Evolutionary conservation across 169 alveolate species (phyloP).

Genomic region (Babesia gibsoni): DNA sequence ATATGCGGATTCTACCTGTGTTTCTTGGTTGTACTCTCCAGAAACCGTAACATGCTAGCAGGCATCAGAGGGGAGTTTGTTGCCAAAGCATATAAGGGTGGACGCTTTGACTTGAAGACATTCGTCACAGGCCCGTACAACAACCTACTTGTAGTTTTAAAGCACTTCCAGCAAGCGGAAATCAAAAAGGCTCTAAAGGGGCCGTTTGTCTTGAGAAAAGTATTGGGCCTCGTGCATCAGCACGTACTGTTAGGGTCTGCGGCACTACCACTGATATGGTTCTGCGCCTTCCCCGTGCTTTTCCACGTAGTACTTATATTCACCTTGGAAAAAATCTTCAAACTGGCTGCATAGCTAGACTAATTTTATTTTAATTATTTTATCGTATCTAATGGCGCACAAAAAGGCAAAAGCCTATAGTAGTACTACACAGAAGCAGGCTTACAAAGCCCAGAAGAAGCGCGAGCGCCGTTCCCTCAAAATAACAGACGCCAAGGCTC

Average conservation of each 20-base stretch:
- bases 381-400: not conserved
- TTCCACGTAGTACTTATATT: slow-evolving; percentile 16
- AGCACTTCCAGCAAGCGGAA: not conserved
- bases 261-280: slow-evolving; percentile 26
- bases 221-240: slow-evolving; percentile 37
- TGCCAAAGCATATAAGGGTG: not conserved
- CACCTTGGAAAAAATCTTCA: slow-evolving; percentile 1
- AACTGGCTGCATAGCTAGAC: not conserved
- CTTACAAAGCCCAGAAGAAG: slow-evolving; percentile 43
- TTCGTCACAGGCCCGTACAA: not conserved
- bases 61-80: not conserved
- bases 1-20: not conserved
- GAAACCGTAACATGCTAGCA: not conserved
- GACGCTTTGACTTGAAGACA: not conserved
- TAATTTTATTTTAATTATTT: not conserved
- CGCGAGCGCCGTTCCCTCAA: slow-evolving; percentile 54
- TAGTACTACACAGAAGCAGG: slow-evolving; percentile 32
- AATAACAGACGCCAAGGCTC: slow-evolving; percentile 12
- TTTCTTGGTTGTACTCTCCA: not conserved
- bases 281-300: slow-evolving; percentile 31
- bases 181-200: not conserved
- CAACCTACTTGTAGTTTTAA: not conserved
- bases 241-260: slow-evolving; percentile 54
- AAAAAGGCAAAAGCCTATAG: not conserved
- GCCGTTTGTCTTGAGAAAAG: slow-evolving; percentile 35